A percentile compares a stretch with the other conserved stretches of the same genome.
These are phyloP conservation scores for Arthrinium puccinioides DNA, from an alignment of 2,329 filamentous ascomycete genomes.

Conservation along the genomic window DNA sequence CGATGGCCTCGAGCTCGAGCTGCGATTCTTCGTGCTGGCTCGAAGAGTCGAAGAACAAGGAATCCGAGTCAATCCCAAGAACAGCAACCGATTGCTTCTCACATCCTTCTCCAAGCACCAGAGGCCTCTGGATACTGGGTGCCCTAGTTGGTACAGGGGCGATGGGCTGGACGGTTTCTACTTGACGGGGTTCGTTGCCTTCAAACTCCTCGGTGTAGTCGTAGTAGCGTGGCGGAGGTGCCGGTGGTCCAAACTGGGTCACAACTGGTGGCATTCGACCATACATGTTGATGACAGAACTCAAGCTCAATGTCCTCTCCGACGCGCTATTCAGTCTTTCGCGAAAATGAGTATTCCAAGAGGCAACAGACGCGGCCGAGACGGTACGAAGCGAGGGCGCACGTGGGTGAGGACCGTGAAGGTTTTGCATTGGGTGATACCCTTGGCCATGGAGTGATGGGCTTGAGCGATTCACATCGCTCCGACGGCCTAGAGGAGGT, in stretches of 20 bases:
- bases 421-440: conserved; percentile 9
- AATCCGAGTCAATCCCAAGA: conserved; percentile 14
- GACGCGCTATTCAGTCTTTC: conserved; percentile 27
- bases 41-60: conserved; percentile 15
- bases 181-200: conserved; percentile 13
- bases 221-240: conserved; percentile 34
- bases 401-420: conserved; percentile 12
- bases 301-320: conserved; percentile 39
- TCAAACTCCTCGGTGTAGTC: conserved; percentile 48
- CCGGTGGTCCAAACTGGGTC: conserved; percentile 14
- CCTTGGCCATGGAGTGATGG: conserved; percentile 26
- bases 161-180: conserved; percentile 11
- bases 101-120: conserved; percentile 14
- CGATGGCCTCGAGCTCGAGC: too few relatives aligned
- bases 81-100: conserved; percentile 14
- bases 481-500: conserved; percentile 30
- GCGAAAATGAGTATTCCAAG: conserved; percentile 21
- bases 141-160: conserved; percentile 13
- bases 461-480: conserved; percentile 33
- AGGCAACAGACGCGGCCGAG: conserved; percentile 27
- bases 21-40: conserved; percentile 11
- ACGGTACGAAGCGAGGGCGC: conserved; percentile 18
- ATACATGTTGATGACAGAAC: conserved; percentile 44
- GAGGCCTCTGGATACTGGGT: conserved; percentile 11
- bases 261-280: conserved; percentile 19